phyloP scores from a whole-genome alignment of 2,329 filamentous ascomycete species.

The Trichoderma sp. region DNA sequence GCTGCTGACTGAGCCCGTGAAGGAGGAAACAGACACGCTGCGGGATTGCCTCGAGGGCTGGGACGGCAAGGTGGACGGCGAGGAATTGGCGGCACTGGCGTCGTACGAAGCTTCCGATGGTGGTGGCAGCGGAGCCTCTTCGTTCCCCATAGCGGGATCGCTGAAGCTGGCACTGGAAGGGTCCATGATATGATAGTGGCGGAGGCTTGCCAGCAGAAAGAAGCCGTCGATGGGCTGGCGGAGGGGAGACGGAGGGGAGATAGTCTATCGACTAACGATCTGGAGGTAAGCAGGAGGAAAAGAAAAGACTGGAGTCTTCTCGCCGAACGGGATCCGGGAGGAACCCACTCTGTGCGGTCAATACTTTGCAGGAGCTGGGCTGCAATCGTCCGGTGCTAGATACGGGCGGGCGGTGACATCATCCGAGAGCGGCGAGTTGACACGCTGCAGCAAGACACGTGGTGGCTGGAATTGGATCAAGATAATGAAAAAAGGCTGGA shows the following conservation, averaged over 20 bases:
- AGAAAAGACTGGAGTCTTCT: not conserved
- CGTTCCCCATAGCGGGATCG: not conserved
- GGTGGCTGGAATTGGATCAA: not conserved
- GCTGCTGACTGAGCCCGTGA: constrained; percentile 35
- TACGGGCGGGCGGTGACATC: constrained; percentile 15
- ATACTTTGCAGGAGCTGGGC: not conserved
- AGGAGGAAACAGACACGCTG: constrained; percentile 49
- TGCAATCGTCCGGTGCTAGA: constrained; percentile 5
- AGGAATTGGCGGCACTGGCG: constrained; percentile 17
- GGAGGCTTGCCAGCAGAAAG: not conserved
- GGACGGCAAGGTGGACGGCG: constrained; percentile 13
- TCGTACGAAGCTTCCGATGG: constrained; percentile 4
- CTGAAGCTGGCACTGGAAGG: constrained; percentile 4
- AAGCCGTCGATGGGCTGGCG: not conserved
- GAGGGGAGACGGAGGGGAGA: too few species aligned
- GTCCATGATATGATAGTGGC: constrained; percentile 19
- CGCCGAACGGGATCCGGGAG: not conserved
- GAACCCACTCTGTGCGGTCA: constrained; percentile 5
- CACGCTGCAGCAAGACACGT: not conserved
- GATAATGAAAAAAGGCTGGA: not conserved
- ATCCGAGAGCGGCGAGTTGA: not conserved
- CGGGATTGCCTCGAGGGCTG: constrained; percentile 33
- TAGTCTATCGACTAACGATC: constrained; percentile 7
- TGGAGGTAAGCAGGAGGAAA: not conserved
- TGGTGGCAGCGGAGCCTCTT: constrained; percentile 8